phyloP scores from a whole-genome alignment of 2,329 filamentous ascomycete genomes.

The Alternaria sp. region DNA sequence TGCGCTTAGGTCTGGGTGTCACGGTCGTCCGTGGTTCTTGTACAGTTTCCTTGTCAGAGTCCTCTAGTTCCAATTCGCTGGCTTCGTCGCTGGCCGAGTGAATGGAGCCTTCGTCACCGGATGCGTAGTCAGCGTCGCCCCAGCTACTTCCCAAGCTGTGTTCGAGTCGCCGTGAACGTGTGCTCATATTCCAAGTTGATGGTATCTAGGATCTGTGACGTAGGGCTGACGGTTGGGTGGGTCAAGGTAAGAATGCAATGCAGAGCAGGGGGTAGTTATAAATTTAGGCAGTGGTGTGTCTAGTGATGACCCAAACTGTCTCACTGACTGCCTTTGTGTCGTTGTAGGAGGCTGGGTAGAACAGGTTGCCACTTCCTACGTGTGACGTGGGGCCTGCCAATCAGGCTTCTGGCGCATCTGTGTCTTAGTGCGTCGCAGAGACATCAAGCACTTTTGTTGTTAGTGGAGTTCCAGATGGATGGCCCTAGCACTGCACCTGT shows the following conservation, averaged over 20 bases:
- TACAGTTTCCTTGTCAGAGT: slow-evolving; percentile 24
- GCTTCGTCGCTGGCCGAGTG: slow-evolving; percentile 31
- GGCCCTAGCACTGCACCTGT: not conserved
- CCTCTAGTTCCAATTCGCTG: slow-evolving; percentile 35
- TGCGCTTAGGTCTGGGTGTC: slow-evolving; percentile 19
- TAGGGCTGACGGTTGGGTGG: not conserved
- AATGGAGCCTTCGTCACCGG: slow-evolving; percentile 34
- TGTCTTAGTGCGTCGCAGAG: slow-evolving; percentile 4
- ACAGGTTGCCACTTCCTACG: slow-evolving; percentile 27
- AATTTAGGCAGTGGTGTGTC: not conserved
- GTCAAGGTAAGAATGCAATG: not conserved
- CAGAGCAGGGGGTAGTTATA: not conserved
- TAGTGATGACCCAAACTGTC: not conserved
- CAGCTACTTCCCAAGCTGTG: slow-evolving; percentile 44
- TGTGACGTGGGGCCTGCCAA: slow-evolving; percentile 40
- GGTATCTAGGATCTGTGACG: not conserved
- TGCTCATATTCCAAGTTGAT: slow-evolving; percentile 19
- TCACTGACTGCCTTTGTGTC: slow-evolving; percentile 4
- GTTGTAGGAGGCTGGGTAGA: slow-evolving; percentile 28
- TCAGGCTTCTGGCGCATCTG: slow-evolving; percentile 21
- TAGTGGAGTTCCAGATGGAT: not conserved
- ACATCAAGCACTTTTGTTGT: not conserved
- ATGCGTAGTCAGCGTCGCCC: slow-evolving; percentile 39
- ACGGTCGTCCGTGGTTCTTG: slow-evolving; percentile 18
- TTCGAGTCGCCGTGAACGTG: slow-evolving; percentile 22